Conservation (phyloP, 2,329 filamentous ascomycete species). For the Paecilomyces sp. region DNA sequence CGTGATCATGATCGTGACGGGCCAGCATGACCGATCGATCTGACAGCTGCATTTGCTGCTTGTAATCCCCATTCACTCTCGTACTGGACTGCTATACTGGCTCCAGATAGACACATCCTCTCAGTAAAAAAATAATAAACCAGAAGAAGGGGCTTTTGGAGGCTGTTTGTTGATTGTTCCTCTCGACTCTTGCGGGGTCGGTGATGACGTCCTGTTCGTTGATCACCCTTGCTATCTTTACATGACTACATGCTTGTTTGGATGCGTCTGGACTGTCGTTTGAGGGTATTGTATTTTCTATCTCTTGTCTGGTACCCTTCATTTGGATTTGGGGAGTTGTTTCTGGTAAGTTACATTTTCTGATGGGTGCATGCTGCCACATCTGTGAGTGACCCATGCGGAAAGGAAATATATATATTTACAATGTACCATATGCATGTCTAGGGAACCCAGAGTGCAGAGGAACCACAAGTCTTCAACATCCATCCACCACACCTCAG, state of each 20-base stretch:
- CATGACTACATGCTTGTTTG: not conserved
- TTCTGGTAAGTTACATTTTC: not conserved
- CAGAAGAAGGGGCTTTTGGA: not conserved
- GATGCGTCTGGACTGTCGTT: not conserved
- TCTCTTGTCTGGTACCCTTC: not conserved
- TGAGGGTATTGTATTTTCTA: not conserved
- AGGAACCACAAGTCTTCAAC: conserved; percentile 1
- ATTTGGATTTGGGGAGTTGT: not conserved
- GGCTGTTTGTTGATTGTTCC: not conserved
- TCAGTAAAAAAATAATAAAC: not conserved
- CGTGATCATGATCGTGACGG: not conserved
- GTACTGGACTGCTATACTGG: no score
- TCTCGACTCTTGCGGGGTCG: not conserved
- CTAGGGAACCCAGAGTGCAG: not conserved
- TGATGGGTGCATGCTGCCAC: not conserved
- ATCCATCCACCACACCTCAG: conserved; percentile 1
- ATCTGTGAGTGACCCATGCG: not conserved
- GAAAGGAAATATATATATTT: not conserved
- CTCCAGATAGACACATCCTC: not conserved
- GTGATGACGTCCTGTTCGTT: not conserved
- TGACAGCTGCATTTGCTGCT: not conserved
- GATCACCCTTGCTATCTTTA: not conserved
- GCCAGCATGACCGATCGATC: not conserved
- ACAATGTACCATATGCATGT: not conserved
- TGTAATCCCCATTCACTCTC: no score